phyloP scores from a whole-genome alignment of 1,284 basidiomycete genomes.

The Leccinum fuscescens region DNA sequence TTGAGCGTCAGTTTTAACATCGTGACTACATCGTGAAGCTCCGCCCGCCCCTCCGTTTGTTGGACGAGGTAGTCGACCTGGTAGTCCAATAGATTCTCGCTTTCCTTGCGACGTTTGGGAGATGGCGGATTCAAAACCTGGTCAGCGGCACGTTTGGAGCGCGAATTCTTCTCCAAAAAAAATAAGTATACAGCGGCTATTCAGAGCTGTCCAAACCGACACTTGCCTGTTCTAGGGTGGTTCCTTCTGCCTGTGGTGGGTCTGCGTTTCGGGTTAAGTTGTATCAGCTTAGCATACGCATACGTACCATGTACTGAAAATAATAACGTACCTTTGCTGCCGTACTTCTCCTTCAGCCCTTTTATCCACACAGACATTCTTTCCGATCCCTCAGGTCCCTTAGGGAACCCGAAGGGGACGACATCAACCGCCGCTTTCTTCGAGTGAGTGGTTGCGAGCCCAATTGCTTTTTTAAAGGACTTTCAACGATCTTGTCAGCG shows the following conservation, averaged over 20 bases:
- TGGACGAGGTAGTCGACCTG: not conserved
- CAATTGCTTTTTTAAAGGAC: not conserved
- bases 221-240: not conserved
- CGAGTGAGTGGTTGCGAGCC: not conserved
- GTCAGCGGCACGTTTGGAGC: not conserved
- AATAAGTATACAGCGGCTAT: not conserved
- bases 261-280: not conserved
- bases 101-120: not conserved
- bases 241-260: not conserved
- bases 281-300: not conserved
- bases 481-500: not conserved
- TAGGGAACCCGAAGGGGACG: not conserved
- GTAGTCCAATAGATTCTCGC: not conserved
- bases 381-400: not conserved
- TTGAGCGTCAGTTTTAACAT: not conserved
- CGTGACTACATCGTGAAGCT: not conserved
- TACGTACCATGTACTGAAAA: not conserved
- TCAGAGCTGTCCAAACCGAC: not conserved
- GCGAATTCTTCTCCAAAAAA: not conserved
- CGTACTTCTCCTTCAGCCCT: not conserved
- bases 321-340: not conserved
- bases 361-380: not conserved
- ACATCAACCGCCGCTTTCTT: not conserved
- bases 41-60: not conserved
- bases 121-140: not conserved